These are phyloP conservation scores for Pythium phragmiticola DNA, from an alignment of 352 stramenopile species.

Conservation along the genomic window DNA sequence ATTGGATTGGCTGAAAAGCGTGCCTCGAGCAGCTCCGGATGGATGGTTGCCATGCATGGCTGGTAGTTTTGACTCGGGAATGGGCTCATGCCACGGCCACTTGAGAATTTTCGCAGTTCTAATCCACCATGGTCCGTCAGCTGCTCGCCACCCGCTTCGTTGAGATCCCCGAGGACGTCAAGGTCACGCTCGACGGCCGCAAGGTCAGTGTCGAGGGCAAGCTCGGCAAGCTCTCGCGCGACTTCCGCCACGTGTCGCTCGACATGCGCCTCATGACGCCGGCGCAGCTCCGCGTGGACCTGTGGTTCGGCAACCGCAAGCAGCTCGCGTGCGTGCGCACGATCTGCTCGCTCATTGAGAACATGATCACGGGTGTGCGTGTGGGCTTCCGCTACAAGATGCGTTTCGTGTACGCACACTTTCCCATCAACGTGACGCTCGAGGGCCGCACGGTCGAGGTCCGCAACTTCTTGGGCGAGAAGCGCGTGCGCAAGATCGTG, in stretches of 20 bases:
- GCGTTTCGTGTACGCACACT: constrained; percentile 99
- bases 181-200: constrained; percentile 93
- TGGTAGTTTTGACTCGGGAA: neutral
- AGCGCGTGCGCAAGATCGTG: constrained; percentile 95
- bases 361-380: constrained; percentile 99
- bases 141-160: constrained; percentile 93
- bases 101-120: constrained; percentile 71
- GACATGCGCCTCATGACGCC: constrained; percentile 93
- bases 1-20: constrained; percentile 24
- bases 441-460: constrained; percentile 95
- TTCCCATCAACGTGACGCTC: constrained; percentile 99
- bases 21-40: constrained; percentile 13
- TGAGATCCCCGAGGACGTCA: constrained; percentile 93
- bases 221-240: constrained; percentile 92
- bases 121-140: constrained; percentile 71
- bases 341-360: constrained; percentile 98
- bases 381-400: constrained; percentile 99
- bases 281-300: constrained; percentile 94
- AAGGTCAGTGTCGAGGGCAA: constrained; percentile 96
- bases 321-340: constrained; percentile 97
- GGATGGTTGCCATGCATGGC: constrained; percentile 18
- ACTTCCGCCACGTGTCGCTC: constrained; percentile 98
- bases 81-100: constrained; percentile 23
- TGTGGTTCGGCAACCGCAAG: constrained; percentile 99
- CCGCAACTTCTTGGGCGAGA: constrained; percentile 99